Evolutionary conservation across 1,284 basidiomycete species (phyloP).

Genomic region (Coriolopsis trogii): DNA sequence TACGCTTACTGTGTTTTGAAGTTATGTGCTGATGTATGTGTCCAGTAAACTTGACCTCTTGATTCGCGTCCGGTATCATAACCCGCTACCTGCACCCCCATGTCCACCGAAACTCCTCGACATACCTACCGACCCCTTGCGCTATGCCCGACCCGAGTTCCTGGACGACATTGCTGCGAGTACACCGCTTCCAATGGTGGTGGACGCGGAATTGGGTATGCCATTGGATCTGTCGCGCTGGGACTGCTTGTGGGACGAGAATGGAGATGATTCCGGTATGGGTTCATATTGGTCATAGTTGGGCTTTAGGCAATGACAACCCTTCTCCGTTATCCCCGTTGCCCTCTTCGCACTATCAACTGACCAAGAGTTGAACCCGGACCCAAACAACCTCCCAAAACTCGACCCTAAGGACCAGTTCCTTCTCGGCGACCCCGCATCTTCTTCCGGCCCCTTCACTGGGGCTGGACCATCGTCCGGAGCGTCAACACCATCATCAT

Average conservation of each 20-base stretch:
- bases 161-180: slow-evolving; percentile 80
- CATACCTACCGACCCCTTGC: slow-evolving; percentile 82
- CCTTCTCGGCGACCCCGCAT: slow-evolving; percentile 61
- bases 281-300: slow-evolving; percentile 11
- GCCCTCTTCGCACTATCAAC: no score
- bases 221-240: slow-evolving; percentile 85
- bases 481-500: slow-evolving; percentile 40
- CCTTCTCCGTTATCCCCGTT: no score
- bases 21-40: no score
- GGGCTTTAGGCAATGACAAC: no score
- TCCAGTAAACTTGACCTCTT: slow-evolving; percentile 82
- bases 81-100: slow-evolving; percentile 91
- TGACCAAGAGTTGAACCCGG: slow-evolving; percentile 69
- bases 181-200: slow-evolving; percentile 87
- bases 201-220: slow-evolving; percentile 95
- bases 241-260: slow-evolving; percentile 83
- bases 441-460: slow-evolving; percentile 42
- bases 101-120: slow-evolving; percentile 93
- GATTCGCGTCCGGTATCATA: slow-evolving; percentile 89
- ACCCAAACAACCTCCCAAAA: slow-evolving; percentile 56
- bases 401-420: slow-evolving; percentile 77
- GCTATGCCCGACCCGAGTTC: slow-evolving; percentile 86
- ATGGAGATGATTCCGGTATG: slow-evolving; percentile 69
- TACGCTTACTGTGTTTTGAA: no score
- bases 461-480: slow-evolving; percentile 32